Percentiles rank a stretch among this genome's conserved stretches.
Conservation (phyloP, 2,329 filamentous ascomycete species). For the Fusarium gaditjirri region DNA sequence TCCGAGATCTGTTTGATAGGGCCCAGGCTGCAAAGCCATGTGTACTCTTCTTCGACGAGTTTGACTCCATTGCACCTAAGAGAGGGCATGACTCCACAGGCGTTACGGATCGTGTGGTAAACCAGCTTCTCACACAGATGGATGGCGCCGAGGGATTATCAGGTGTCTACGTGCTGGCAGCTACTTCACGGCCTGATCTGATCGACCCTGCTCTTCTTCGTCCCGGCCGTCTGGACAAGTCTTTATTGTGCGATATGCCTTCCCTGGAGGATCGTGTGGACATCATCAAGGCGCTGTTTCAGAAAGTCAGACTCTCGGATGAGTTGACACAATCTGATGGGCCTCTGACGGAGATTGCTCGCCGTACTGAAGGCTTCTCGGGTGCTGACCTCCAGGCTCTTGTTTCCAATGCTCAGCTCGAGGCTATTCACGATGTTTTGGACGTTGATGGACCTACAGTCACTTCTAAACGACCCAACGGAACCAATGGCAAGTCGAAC, state of each 20-base stretch:
- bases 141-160: conserved; percentile 95
- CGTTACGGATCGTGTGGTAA: conserved; percentile 98
- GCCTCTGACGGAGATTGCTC: conserved; percentile 78
- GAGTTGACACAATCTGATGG: conserved; percentile 68
- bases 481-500: conserved; percentile 45
- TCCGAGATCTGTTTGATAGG: conserved; percentile 93
- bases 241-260: conserved; percentile 90
- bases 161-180: conserved; percentile 95
- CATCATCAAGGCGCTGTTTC: conserved; percentile 85
- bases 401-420: conserved; percentile 94
- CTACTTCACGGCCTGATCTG: conserved; percentile 90
- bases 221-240: conserved; percentile 93
- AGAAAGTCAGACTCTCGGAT: conserved; percentile 78
- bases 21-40: conserved; percentile 92
- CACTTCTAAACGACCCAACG: conserved; percentile 49
- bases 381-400: conserved; percentile 95
- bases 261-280: conserved; percentile 82
- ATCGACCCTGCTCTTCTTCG: conserved; percentile 94
- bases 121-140: conserved; percentile 98
- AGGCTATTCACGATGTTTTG: conserved; percentile 94
- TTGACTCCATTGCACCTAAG: conserved; percentile 97
- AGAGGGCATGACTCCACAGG: conserved; percentile 96
- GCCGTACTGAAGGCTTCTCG: conserved; percentile 86
- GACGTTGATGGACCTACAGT: conserved; percentile 62
- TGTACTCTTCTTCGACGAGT: conserved; percentile 98